Evolutionary conservation across 805 yeast species (phyloP).

Genomic region (Wickerhamomyces mucosus): DNA sequence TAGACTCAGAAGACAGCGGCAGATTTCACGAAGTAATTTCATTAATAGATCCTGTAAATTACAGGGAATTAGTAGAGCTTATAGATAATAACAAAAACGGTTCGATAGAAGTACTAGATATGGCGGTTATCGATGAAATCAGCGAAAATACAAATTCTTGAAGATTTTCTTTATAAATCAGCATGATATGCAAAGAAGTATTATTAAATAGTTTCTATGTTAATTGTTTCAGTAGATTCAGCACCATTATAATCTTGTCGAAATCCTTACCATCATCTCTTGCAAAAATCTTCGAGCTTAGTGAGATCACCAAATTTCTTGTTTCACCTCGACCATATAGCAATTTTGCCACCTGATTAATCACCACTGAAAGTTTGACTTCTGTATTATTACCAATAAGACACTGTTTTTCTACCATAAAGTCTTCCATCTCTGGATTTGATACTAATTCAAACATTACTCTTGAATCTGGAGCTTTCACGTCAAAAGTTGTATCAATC

Average conservation of each 20-base stretch:
- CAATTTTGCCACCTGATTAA: constrained; percentile 16
- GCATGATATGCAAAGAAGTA: not conserved
- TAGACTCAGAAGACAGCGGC: constrained; percentile 35
- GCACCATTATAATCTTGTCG: constrained; percentile 9
- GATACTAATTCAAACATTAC: constrained; percentile 5
- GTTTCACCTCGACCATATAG: constrained; percentile 11
- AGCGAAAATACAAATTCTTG: constrained; percentile 16
- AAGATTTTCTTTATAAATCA: not conserved
- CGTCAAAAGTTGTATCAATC: constrained; percentile 19
- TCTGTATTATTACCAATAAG: constrained; percentile 14
- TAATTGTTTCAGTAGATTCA: constrained; percentile 9
- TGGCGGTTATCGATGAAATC: constrained; percentile 74
- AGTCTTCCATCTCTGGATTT: constrained; percentile 26
- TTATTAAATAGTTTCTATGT: not conserved
- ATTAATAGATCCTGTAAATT: constrained; percentile 78
- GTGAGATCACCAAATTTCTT: constrained; percentile 13
- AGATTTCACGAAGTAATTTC: constrained; percentile 48
- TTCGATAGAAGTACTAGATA: constrained; percentile 72
- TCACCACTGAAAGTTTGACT: constrained; percentile 10
- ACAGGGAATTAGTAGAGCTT: constrained; percentile 57
- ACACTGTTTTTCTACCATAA: constrained; percentile 26
- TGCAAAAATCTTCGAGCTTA: constrained; percentile 18
- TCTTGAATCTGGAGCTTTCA: constrained; percentile 15
- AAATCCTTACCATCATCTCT: constrained; percentile 7
- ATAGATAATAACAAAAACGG: constrained; percentile 47